Base-by-base conservation (phyloP, 306 rosid genomes). In the Quercus gilva region DNA sequence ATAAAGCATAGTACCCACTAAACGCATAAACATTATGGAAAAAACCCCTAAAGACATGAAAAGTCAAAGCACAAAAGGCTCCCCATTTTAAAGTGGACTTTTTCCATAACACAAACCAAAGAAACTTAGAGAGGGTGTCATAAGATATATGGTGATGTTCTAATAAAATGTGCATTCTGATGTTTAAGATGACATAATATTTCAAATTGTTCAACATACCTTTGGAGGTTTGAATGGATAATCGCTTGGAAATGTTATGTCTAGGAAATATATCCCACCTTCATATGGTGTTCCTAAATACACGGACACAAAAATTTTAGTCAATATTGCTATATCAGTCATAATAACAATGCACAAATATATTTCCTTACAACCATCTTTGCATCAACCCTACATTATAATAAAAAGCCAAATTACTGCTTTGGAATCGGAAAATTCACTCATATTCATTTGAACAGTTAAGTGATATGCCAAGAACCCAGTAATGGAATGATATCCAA, bases 231-330 rank as follows among this genome's bases (percentile, higher is more conserved):
- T 85, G 81, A 94, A 92, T 41, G 98, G 99, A 86, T 94, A 92
- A 75, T 94, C 99, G 79, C 64, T 61, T 0, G 94, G 99, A 72
- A 94, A 94, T 18, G 79, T 80, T 18, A 92, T 91, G 79, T 91
- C 97, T 37, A 92, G 95, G 84, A 94, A 94, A 79, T 89, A 94
- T 37, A 94, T 86, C 33, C 99, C 99, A 57, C 94, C 97, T 78
- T 90, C 85, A 52, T 94, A 92, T 5, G 97, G 97, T 21, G 97
- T 92, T 75, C 98, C 97, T 92, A 68, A 20, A 85, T 71, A 75
- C 52, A 82, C 58, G 69, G 65, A 69, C 51, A 63, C 3, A 52
- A 4, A 79, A 5, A 78, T 37, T 37, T 56, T 33, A 13, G 72
- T 84, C 75, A 85, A 33, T 23, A 41, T 76, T 61, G 72, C 73